A percentile compares a stretch with the other conserved stretches of the same genome.
These are phyloP conservation scores for Akanthomyces dipterigenus DNA, from an alignment of 2,329 filamentous ascomycete species.

Conservation along the genomic window DNA sequence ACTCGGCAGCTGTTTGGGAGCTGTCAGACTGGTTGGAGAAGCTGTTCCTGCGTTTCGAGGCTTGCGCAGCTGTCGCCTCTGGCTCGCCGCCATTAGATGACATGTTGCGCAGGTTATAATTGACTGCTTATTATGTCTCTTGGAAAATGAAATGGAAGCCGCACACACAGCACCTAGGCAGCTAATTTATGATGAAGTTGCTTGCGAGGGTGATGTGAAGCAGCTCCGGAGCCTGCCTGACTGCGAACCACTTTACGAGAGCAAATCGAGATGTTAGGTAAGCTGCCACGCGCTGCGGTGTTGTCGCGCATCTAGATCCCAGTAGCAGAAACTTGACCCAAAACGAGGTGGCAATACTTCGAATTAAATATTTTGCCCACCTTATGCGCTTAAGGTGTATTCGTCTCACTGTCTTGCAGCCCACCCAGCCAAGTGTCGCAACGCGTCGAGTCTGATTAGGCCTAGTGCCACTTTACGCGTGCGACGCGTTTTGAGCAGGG, in stretches of 20 bases:
- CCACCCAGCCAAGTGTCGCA: not conserved
- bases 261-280: slow-evolving; percentile 2
- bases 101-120: not conserved
- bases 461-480: slow-evolving; percentile 42
- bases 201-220: not conserved
- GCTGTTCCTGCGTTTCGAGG: slow-evolving; percentile 45
- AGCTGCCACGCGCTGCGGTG: not conserved
- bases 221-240: not conserved
- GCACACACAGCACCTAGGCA: not conserved
- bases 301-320: not conserved
- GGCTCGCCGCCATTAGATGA: slow-evolving; percentile 12
- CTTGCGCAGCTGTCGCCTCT: slow-evolving; percentile 15
- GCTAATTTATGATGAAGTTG: not conserved
- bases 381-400: not conserved
- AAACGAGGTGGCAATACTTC: not conserved
- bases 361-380: not conserved
- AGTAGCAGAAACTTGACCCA: not conserved
- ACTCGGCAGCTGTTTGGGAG: slow-evolving; percentile 70
- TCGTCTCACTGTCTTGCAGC: not conserved
- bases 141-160: not conserved
- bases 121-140: no score
- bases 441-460: slow-evolving; percentile 21
- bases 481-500: not conserved
- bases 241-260: slow-evolving; percentile 2
- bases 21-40: slow-evolving; percentile 53